Percentiles rank a stretch among this genome's conserved stretches.
These are phyloP conservation scores for Barnettozyma wickerhamii DNA, from an alignment of 805 yeast genomes.

Conservation along the genomic window DNA sequence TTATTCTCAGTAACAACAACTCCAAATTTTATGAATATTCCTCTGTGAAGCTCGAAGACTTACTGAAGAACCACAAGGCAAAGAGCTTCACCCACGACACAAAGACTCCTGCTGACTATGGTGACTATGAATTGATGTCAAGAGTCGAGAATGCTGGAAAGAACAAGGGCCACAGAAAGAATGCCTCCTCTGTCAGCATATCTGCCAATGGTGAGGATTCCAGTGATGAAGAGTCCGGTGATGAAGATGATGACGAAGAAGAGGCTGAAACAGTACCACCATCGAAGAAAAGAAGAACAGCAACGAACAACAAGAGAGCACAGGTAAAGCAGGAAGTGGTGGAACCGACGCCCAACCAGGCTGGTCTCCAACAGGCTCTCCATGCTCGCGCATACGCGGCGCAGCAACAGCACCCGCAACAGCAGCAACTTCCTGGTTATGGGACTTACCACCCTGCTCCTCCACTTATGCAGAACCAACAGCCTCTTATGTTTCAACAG, in stretches of 20 bases:
- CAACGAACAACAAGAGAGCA: not conserved
- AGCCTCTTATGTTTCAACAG: constrained; percentile 4
- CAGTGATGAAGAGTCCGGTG: constrained; percentile 17
- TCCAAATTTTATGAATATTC: constrained; percentile 77
- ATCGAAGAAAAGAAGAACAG: constrained; percentile 6
- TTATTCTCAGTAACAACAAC: constrained; percentile 78
- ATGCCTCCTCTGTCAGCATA: constrained; percentile 12
- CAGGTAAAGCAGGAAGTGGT: not conserved
- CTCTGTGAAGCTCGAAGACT: constrained; percentile 56
- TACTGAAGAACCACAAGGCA: constrained; percentile 38
- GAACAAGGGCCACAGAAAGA: constrained; percentile 13
- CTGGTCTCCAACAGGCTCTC: constrained; percentile 2
- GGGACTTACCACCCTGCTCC: constrained; percentile 9
- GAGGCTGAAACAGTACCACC: constrained; percentile 11
- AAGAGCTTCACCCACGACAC: constrained; percentile 43
- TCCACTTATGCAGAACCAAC: constrained; percentile 7
- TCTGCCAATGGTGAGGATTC: constrained; percentile 14
- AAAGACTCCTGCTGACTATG: constrained; percentile 64
- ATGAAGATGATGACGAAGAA: constrained; percentile 9
- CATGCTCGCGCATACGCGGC: constrained; percentile 5
- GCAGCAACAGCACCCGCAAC: not conserved
- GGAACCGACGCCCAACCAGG: not conserved
- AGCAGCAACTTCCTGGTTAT: too few species aligned
- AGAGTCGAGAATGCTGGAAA: constrained; percentile 15
- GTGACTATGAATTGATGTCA: constrained; percentile 44